A percentile compares a stretch with the other conserved stretches of the same genome.
Conservation (phyloP, 225 moss, liverwort and hornwort species). For the Sphagnum contortum region DNA sequence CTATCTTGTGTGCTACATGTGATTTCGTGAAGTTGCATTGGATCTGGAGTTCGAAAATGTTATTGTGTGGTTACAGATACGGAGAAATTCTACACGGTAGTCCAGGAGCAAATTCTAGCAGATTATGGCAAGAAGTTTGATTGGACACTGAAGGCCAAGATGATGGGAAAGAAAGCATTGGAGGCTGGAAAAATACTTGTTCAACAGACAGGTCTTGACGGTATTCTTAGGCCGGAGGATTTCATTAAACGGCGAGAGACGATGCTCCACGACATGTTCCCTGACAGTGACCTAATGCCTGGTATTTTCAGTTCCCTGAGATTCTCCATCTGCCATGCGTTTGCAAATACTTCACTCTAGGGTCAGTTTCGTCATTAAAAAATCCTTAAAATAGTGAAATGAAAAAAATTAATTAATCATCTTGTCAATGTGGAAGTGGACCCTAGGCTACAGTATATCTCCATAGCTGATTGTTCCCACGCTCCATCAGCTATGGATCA, state of each 20-base stretch:
- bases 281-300: slow-evolving; percentile 72
- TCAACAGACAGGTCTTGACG: slow-evolving; percentile 53
- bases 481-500: too few species aligned
- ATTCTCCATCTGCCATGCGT: too few species aligned
- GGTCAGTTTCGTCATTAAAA: too few species aligned
- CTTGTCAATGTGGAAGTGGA: too few species aligned
- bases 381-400: too few species aligned
- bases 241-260: slow-evolving; percentile 66
- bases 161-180: slow-evolving; percentile 97
- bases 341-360: too few species aligned
- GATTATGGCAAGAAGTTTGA: slow-evolving; percentile 77
- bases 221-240: slow-evolving; percentile 65
- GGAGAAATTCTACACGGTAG: slow-evolving; percentile 77
- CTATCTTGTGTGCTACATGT: not conserved
- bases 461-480: too few species aligned
- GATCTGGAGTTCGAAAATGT: not conserved
- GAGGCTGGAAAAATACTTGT: slow-evolving; percentile 78
- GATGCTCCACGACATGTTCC: slow-evolving; percentile 78
- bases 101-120: slow-evolving; percentile 72
- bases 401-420: too few species aligned
- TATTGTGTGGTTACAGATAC: slow-evolving; percentile 40
- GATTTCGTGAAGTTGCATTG: not conserved
- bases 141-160: slow-evolving; percentile 89
- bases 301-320: slow-evolving; percentile 17
- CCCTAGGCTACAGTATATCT: too few species aligned